Evolutionary conservation across 2,329 filamentous ascomycete genomes (phyloP), one percentile per base, ranked within the genome.

Genomic region (Penicillium olsonii): DNA sequence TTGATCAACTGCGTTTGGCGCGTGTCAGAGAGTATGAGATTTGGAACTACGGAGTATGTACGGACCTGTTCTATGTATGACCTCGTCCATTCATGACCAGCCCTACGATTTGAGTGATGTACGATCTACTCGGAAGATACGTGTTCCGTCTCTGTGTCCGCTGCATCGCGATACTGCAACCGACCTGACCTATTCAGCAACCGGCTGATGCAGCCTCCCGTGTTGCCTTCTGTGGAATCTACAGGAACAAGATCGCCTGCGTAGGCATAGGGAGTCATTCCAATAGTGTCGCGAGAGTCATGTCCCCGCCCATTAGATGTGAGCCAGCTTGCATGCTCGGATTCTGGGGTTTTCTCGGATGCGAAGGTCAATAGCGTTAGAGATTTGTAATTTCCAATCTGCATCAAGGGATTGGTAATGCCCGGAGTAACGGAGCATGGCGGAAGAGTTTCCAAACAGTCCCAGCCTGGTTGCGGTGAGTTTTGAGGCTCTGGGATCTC

Each of bases 271-370:
- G 38, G 52, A 39, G 34, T 14, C 53, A 52, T 51, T 57, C 45
- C 49, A 53, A 40, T 33, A 47, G 50, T 55, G 50, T 48, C 40
- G 57, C 55, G 51, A 60, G 45, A 38, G 31, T 42, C 33, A 43
- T 42, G 8, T 18, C 14, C 37, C 19, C 39, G 5, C 46, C 48
- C 29, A 50, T 60, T 57, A 47, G 48, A 42, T 22, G 41, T 33
- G 33, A 40, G 4, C 17, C 15, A 38, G 15, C n/a, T 41, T 45
- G 45, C 48, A 42, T 44, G 48, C 44, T 43, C 33, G 24, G 45
- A 31, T 37, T 47, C 44, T 45, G 19, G 20, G 20, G 22, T 17
- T 44, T 39, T 17, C 26, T 42, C 45, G 10, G 17, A 44, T 10
- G 17, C 20, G 11, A 29, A 35, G 5, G 33, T 35, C 33, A 35